A percentile compares a stretch with the other conserved stretches of the same genome.
Conservation (phyloP, 495 filamentous ascomycete genomes). For the Aspergillus avenaceus region DNA sequence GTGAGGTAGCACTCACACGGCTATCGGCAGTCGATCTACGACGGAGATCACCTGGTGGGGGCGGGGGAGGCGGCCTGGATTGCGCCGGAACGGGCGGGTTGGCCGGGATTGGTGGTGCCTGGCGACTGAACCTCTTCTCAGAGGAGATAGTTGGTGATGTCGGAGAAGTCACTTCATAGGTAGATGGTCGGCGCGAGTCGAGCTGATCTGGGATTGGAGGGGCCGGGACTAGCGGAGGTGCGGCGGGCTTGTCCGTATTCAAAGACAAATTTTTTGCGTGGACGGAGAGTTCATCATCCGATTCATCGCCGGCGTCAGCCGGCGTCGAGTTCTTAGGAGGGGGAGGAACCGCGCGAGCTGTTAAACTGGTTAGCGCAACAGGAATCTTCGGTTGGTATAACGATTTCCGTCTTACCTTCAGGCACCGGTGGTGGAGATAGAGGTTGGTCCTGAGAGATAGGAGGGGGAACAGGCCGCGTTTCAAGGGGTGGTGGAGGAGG, state of each 20-base stretch:
- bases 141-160: slow-evolving; percentile 38
- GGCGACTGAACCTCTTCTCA: slow-evolving; percentile 50
- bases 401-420: slow-evolving; percentile 53
- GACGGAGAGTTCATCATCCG: slow-evolving; percentile 89
- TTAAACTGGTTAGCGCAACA: slow-evolving; percentile 24
- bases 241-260: slow-evolving; percentile 32
- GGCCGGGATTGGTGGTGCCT: slow-evolving; percentile 47
- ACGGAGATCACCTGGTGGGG: slow-evolving; percentile 58
- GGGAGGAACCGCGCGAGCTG: slow-evolving; percentile 57
- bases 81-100: slow-evolving; percentile 49
- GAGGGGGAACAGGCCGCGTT: slow-evolving; percentile 46
- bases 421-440: slow-evolving; percentile 65
- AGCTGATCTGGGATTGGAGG: slow-evolving; percentile 45
- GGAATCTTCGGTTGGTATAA: slow-evolving; percentile 7
- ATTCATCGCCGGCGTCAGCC: slow-evolving; percentile 77
- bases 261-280: slow-evolving; percentile 48
- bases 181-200: slow-evolving; percentile 38
- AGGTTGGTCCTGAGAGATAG: slow-evolving; percentile 59
- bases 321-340: slow-evolving; percentile 50
- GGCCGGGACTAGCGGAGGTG: slow-evolving; percentile 41
- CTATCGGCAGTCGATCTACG: slow-evolving; percentile 60
- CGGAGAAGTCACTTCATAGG: slow-evolving; percentile 46
- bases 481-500: slow-evolving; percentile 31
- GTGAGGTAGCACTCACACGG: slow-evolving; percentile 29
- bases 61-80: slow-evolving; percentile 71